A percentile compares a stretch with the other conserved stretches of the same genome.
Conservation (phyloP, 768 basidiomycete species). For the Dacryopinax spathularia region DNA sequence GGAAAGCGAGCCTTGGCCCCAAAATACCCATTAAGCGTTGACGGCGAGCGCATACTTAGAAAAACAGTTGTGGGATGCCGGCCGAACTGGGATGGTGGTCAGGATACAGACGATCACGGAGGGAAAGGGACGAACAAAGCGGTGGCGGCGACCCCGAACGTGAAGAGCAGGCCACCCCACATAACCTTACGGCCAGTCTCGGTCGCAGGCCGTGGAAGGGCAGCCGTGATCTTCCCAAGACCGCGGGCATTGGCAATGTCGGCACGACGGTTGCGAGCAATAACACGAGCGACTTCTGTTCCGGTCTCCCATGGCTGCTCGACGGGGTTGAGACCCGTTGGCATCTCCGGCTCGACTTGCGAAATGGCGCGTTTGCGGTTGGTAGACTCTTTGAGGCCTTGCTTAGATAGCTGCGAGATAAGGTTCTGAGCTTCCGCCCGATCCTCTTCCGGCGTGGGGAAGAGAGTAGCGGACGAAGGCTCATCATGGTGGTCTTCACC, state of each 20-base stretch:
- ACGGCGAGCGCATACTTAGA: not conserved
- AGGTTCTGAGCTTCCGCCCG: not conserved
- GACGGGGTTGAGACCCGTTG: not conserved
- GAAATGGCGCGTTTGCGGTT: not conserved
- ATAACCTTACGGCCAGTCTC: not conserved
- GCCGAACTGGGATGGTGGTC: not conserved
- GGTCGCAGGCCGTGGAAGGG: not conserved
- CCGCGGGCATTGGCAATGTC: not conserved
- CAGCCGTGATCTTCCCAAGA: not conserved
- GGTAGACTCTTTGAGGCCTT: not conserved
- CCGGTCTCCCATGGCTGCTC: not conserved
- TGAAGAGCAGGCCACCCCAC: not conserved
- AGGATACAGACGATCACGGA: not conserved
- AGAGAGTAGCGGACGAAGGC: not conserved
- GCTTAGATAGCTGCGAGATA: not conserved
- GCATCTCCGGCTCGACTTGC: not conserved
- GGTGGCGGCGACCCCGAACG: constrained; percentile 1
- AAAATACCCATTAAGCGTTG: not conserved
- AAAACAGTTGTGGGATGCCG: not conserved
- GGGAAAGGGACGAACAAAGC: not conserved
- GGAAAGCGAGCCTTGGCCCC: constrained; percentile 1
- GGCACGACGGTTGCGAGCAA: not conserved
- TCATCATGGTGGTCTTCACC: not conserved
- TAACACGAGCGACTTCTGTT: not conserved
- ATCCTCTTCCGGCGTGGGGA: not conserved